These are phyloP conservation scores for Aristolochia californica DNA, from an alignment of 164 flowering plant genomes.

Conservation along the genomic window DNA sequence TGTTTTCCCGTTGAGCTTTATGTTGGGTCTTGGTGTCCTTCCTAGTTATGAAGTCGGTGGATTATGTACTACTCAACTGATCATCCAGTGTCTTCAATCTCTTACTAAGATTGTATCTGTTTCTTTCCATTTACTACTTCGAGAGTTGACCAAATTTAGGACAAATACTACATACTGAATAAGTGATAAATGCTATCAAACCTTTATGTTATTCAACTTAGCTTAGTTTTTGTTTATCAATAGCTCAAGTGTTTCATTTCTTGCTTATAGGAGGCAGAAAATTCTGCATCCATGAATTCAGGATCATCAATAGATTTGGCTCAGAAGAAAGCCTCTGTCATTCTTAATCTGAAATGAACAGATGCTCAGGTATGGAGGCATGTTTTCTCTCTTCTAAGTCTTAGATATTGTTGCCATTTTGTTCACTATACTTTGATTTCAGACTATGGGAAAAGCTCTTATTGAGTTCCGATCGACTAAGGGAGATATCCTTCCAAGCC, in stretches of 20 bases:
- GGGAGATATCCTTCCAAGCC: conserved; percentile 97
- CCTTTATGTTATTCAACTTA: not conserved
- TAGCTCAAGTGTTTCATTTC: not conserved
- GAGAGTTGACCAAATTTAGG: not conserved
- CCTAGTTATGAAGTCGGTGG: no score
- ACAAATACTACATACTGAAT: not conserved
- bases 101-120: not conserved
- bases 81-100: no score
- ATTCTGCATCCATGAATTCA: conserved; percentile 59
- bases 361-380: conserved; percentile 63
- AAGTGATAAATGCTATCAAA: not conserved
- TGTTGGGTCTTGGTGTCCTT: no score
- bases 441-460: conserved; percentile 94
- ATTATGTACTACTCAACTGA: no score
- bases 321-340: conserved; percentile 65
- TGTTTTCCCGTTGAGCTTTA: no score
- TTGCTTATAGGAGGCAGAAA: conserved; percentile 73
- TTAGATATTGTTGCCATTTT: not conserved
- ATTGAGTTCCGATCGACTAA: conserved; percentile 90
- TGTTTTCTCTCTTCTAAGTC: not conserved
- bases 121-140: not conserved
- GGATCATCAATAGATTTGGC: conserved; percentile 62
- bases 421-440: conserved; percentile 11
- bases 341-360: conserved; percentile 88
- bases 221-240: not conserved